These are phyloP conservation scores for Albizia julibrissin DNA, from an alignment of 306 rosid species.

Conservation along the genomic window DNA sequence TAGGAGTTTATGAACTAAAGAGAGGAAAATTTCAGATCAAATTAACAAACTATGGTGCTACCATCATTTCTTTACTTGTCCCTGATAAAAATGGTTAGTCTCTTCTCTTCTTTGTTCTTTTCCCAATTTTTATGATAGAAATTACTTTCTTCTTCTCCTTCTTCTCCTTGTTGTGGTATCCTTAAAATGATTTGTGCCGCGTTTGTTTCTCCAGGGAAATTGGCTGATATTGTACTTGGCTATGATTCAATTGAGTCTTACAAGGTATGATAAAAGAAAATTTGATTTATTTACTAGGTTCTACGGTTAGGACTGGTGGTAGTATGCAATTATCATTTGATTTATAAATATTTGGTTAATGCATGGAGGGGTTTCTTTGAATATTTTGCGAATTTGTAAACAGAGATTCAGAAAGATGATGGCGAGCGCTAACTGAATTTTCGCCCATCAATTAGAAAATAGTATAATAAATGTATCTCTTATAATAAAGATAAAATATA, in stretches of 20 bases:
- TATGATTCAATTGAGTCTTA: constrained; percentile 34
- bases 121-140: neutral
- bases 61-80: constrained; percentile 25
- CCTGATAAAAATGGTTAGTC: constrained; percentile 43
- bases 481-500: no score
- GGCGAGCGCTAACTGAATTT: neutral
- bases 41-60: constrained; percentile 44
- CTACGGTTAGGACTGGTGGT: no score
- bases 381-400: neutral
- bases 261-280: constrained; percentile 16
- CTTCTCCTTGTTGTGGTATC: neutral
- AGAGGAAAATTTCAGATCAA: constrained; percentile 32
- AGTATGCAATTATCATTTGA: no score
- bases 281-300: neutral
- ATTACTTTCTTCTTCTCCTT: neutral
- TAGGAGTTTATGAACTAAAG: constrained; percentile 34
- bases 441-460: neutral
- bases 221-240: constrained; percentile 44
- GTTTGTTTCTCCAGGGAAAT: constrained; percentile 20
- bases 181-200: neutral
- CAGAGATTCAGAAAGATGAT: neutral
- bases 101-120: neutral
- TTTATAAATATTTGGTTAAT: no score
- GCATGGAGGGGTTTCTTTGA: no score
- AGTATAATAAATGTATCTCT: no score